phyloP scores from a whole-genome alignment of 2,329 filamentous ascomycete species.

The Ophiostoma australiae region DNA sequence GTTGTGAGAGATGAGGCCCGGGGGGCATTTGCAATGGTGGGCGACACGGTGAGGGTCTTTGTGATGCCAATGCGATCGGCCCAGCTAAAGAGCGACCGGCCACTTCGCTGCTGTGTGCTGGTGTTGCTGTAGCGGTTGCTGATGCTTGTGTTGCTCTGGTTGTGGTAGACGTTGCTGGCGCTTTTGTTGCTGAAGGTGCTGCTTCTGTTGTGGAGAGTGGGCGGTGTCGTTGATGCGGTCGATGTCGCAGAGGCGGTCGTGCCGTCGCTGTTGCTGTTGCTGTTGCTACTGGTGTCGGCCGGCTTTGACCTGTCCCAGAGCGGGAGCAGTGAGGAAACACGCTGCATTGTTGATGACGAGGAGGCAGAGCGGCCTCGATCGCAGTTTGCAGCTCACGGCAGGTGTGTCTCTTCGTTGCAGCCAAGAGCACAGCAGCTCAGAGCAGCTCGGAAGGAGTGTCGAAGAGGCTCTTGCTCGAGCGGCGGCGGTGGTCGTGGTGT shows the following conservation, averaged over 20 bases:
- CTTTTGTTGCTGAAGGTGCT: slow-evolving; percentile 18
- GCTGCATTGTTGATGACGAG: slow-evolving; percentile 37
- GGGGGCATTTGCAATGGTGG: slow-evolving; percentile 25
- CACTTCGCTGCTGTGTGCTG: slow-evolving; percentile 14
- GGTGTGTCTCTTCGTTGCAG: neutral
- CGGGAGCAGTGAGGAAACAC: slow-evolving; percentile 44
- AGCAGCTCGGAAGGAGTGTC: neutral
- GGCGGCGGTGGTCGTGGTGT: neutral
- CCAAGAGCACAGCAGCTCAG: neutral
- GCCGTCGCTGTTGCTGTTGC: slow-evolving; percentile 2
- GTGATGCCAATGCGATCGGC: slow-evolving; percentile 24
- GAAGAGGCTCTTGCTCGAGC: slow-evolving; percentile 8
- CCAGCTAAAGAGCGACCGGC: slow-evolving; percentile 34
- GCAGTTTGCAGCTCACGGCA: neutral
- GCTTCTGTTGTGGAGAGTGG: slow-evolving; percentile 9
- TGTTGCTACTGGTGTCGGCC: slow-evolving; percentile 22
- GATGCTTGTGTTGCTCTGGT: slow-evolving; percentile 7
- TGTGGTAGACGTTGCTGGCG: slow-evolving; percentile 11
- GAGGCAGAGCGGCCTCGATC: slow-evolving; percentile 18
- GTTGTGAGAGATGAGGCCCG: slow-evolving; percentile 64
- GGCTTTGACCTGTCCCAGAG: slow-evolving; percentile 34
- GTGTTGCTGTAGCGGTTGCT: slow-evolving; percentile 19
- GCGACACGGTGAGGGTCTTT: slow-evolving; percentile 24
- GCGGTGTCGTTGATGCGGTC: neutral
- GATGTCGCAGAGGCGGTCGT: slow-evolving; percentile 7